Evolutionary conservation across 1,284 basidiomycete genomes (phyloP), one percentile per base, ranked within the genome.

Genomic region (Phlebopus sp.): DNA sequence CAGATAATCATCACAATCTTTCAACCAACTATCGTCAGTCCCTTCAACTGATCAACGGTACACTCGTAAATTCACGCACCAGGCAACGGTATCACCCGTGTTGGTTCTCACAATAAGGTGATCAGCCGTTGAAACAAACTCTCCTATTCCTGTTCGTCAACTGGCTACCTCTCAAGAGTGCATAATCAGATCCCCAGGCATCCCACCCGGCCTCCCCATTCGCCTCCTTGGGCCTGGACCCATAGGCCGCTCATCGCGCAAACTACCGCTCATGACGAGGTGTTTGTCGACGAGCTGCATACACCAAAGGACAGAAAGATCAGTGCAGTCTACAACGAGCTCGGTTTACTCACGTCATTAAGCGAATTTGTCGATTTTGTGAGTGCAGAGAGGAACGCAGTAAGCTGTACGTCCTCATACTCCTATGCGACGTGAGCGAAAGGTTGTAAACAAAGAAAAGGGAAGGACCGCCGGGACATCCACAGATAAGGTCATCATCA

Each of bases 331-430:
- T 21, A 23, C 5, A 19, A 37, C 18, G 14, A 40, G 29, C 14
- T 5, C 34, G n/a, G 17, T 45, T 39, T 2, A 67, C 90, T 62
- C 61, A 97, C 95, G 60, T 97, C 91, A 64, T 95, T 96, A 47
- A 97, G 71, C 4, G 86, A 79, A 55, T 88, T 88, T 6, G 96
- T 78, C 32, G 90, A 89, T 66, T 92, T 93, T 1, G 94, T 98
- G 54, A 98, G 70, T 8, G 84, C 82, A 0, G 92, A 86, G 14
- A 99, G 76, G 67, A 94, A 92, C 8, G 86, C 84, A 1, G 92
- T 97, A 19, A 99, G 74, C 54, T 97, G 90, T 8, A 95, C 92
- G 64, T 99, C 95, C 63, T 91, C 89, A 68, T 95, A 92, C 79
- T 99, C 96, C 92, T 96, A 56, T 17, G 51, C 46, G 21, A 44